These are phyloP conservation scores for Murraya paniculata DNA, from an alignment of 345 rosid species.

Conservation along the genomic window DNA sequence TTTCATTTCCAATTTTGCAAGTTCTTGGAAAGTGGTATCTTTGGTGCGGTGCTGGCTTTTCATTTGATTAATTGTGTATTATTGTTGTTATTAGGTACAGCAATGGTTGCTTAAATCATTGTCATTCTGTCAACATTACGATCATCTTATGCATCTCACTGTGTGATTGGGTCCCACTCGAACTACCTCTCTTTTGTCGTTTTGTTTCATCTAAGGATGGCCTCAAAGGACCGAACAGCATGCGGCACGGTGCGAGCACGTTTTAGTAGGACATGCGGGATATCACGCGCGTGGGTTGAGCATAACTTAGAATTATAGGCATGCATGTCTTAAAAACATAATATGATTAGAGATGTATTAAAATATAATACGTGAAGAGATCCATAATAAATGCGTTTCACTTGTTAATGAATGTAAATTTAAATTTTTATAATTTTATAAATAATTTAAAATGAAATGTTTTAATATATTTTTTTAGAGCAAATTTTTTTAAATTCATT, in stretches of 20 bases:
- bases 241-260: no score
- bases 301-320: no score
- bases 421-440: no score
- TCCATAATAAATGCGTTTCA: rapidly evolving
- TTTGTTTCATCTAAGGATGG: no score
- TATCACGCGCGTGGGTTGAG: no score
- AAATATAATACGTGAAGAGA: rapidly evolving
- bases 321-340: no score
- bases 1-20: background rate
- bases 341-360: rapidly evolving
- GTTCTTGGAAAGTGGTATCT: conserved; percentile 1
- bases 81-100: background rate
- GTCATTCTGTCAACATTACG: background rate
- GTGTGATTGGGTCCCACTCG: background rate
- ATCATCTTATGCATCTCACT: background rate
- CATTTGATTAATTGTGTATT: background rate
- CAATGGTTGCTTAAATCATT: background rate
- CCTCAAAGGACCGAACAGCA: no score
- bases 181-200: background rate
- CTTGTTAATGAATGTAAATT: no score
- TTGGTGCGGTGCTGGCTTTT: background rate
- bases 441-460: no score
- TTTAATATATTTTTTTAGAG: no score
- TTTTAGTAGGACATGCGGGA: no score
- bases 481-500: no score